A percentile compares a stretch with the other conserved stretches of the same genome.
phyloP scores from a whole-genome alignment of 352 stramenopile species.

The Phytophthora macrochlamydospora region DNA sequence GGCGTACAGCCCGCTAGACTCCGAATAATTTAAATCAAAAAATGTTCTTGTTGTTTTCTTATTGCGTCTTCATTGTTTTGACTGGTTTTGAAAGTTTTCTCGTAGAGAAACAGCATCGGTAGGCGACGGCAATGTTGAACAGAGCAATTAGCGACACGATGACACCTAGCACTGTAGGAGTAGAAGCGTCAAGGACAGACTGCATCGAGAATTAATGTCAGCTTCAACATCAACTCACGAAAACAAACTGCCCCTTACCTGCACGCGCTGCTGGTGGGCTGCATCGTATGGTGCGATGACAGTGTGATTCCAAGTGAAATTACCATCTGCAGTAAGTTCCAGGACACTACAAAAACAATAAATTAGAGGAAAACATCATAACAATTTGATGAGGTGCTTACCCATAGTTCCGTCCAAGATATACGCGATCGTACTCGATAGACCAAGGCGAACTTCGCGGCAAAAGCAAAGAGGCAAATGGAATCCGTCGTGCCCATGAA shows the following conservation, averaged over 20 bases:
- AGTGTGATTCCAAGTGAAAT: constrained; percentile 42
- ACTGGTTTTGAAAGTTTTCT: background rate
- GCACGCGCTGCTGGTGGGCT: constrained; percentile 25
- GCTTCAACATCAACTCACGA: background rate
- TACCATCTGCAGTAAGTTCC: constrained; percentile 31
- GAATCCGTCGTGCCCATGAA: constrained; percentile 22
- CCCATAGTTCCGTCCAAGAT: constrained; percentile 72
- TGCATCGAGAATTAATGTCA: constrained; percentile 3
- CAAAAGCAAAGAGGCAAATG: constrained; percentile 23
- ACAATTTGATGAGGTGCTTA: constrained; percentile 19
- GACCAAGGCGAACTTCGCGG: constrained; percentile 35
- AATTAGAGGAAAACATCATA: constrained; percentile 7
- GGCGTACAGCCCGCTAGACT: constrained; percentile 24
- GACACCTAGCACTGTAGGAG: constrained; percentile 14
- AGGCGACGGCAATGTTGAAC: constrained; percentile 10
- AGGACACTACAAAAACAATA: constrained; percentile 26
- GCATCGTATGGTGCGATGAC: constrained; percentile 33
- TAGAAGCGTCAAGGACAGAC: constrained; percentile 32
- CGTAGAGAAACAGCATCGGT: constrained; percentile 10
- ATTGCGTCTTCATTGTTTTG: constrained; percentile 29
- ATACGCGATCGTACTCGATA: constrained; percentile 45
- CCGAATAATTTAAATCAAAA: constrained; percentile 33
- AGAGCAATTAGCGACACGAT: constrained; percentile 16
- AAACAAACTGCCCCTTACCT: constrained; percentile 18
- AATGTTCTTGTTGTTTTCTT: constrained; percentile 21